phyloP scores from a whole-genome alignment of 768 basidiomycete species.

The Termitomyces sp. region DNA sequence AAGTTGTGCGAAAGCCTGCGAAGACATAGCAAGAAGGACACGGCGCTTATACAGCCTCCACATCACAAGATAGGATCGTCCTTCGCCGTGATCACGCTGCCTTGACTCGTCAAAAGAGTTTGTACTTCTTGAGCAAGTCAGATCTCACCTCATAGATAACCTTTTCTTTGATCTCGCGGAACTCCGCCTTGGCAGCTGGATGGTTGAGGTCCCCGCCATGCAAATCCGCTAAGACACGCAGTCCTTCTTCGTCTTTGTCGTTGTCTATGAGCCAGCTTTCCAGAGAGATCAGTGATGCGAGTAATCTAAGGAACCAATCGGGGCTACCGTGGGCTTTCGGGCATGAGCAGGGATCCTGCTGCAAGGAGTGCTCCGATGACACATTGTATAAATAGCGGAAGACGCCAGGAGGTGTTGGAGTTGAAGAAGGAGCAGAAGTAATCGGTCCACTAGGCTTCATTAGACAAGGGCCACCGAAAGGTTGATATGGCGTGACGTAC shows the following conservation, averaged over 20 bases:
- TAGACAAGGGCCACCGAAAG: not conserved
- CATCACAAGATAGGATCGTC: slow-evolving; percentile 70
- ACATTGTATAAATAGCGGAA: slow-evolving; percentile 79
- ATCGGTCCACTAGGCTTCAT: slow-evolving; percentile 65
- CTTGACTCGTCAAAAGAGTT: not conserved
- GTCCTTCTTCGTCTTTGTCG: slow-evolving; percentile 76
- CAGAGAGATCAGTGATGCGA: not conserved
- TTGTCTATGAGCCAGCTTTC: slow-evolving; percentile 84
- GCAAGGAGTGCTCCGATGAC: slow-evolving; percentile 75
- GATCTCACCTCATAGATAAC: slow-evolving; percentile 58
- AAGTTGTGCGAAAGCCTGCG: slow-evolving; percentile 42
- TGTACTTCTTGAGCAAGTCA: not conserved
- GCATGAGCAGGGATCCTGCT: slow-evolving; percentile 71
- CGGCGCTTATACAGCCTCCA: slow-evolving; percentile 84
- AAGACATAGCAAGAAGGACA: slow-evolving; percentile 92
- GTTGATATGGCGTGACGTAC: slow-evolving; percentile 36
- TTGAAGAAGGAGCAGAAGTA: slow-evolving; percentile 85
- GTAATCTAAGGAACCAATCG: not conserved
- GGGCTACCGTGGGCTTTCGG: slow-evolving; percentile 73
- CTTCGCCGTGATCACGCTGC: slow-evolving; percentile 75
- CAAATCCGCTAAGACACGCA: slow-evolving; percentile 81
- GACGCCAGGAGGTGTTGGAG: slow-evolving; percentile 77
- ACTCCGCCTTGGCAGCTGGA: slow-evolving; percentile 68
- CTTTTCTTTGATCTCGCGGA: slow-evolving; percentile 81
- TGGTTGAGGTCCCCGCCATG: slow-evolving; percentile 78